A percentile compares a stretch with the other conserved stretches of the same genome.
These are phyloP conservation scores for Cinnamomum chago DNA, from an alignment of 164 flowering plant species.

Conservation along the genomic window DNA sequence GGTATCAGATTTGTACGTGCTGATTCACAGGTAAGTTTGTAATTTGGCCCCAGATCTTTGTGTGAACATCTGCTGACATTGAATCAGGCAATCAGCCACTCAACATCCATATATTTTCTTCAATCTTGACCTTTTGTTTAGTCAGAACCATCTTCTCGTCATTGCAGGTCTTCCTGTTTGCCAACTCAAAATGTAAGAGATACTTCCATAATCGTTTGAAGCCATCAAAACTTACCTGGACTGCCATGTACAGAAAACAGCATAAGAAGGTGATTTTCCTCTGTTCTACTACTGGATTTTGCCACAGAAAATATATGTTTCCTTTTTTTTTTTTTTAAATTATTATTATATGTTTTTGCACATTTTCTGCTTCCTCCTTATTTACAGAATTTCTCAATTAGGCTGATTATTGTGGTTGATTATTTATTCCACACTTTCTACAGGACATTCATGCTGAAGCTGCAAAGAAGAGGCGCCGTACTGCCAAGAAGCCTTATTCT, in stretches of 20 bases:
- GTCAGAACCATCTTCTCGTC: neutral
- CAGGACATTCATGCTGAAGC: conserved; percentile 45
- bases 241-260: conserved; percentile 60
- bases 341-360: neutral
- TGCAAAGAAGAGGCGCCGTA: conserved; percentile 44
- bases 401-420: neutral
- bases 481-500: conserved; percentile 46
- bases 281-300: neutral
- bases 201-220: conserved; percentile 78
- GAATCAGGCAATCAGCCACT: neutral
- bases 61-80: neutral
- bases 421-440: neutral
- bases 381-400: no score
- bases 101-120: neutral
- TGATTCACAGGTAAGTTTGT: conserved; percentile 36
- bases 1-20: conserved; percentile 46
- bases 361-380: neutral
- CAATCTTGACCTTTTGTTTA: neutral
- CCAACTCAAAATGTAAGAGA: conserved; percentile 82
- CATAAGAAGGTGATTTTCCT: conserved; percentile 43
- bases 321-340: neutral
- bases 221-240: conserved; percentile 83
- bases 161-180: conserved; percentile 45
- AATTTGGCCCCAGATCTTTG: no score
- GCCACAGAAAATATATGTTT: no score